Evolutionary conservation across 192 early-diverging fungal species (phyloP), one percentile per base, ranked within the genome.

Genomic region (Dissophora ornata): DNA sequence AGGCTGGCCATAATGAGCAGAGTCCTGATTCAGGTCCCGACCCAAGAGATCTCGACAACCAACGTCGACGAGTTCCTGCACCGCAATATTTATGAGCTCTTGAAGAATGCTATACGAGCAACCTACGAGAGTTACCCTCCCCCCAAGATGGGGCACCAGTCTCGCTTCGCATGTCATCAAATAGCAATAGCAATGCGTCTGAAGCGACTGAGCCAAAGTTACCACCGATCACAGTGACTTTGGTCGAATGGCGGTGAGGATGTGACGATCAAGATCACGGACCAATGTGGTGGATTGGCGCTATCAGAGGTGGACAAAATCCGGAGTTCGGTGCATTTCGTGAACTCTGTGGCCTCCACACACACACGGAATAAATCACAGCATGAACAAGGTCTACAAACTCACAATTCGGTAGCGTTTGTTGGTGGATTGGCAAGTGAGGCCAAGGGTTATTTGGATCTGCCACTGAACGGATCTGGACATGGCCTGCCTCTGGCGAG

Each of bases 241-340:
- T 91, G 51, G 82, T 83, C n/a, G 0, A 82, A 84, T 36, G 89
- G 89, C 13, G 80, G 78, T 21, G 86, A 91, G 53, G 90, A 91
- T 64, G 81, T 90, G 32, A 59, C 87, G 4, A 86, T 91, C 69
- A 84, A 88, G 66, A 68, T 91, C 34, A 84, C 85, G 12, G 90
- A 91, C 56, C 79, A 88, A 60, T 87, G 85, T 44, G 88, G 88
- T 54, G 90, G 90, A 40, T 77, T 91, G 40, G 81, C 87, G 16
- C 53, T 87, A 52, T 84, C 81, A 2, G 84, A 85, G 49, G 58
- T 86, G 28, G 83, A 86, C 19, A 82, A 81, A 5, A 82, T 87
- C 58, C 89, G 87, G 87, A 81, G 82, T 28, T 89, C 88, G 49
- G 70, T 81, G 26, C 63, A 67, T 29, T 29, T 47, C 16, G 67